phyloP scores from a whole-genome alignment of 768 basidiomycete genomes.

The Lactifluus rugatus region DNA sequence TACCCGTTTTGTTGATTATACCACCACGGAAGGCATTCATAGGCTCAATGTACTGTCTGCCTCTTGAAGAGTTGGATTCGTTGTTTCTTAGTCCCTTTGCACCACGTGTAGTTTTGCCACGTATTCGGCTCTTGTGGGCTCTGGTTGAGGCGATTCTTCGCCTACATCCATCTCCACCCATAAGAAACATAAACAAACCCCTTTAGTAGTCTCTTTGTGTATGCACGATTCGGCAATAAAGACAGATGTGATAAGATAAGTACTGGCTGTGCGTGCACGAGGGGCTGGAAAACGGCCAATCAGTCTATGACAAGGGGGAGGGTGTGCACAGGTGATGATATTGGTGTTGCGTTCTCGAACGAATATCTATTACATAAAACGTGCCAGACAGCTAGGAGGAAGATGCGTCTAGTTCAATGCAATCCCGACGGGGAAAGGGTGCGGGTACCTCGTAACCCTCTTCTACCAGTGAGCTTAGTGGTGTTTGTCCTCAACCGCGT shows the following conservation, averaged over 20 bases:
- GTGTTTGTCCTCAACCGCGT: slow-evolving; percentile 13
- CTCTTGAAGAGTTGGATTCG: not conserved
- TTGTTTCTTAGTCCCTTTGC: not conserved
- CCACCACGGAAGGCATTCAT: not conserved
- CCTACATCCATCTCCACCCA: too few relatives aligned
- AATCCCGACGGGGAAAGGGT: not conserved
- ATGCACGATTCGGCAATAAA: not conserved
- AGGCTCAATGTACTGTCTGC: not conserved
- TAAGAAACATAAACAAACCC: too few relatives aligned
- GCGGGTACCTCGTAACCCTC: not conserved
- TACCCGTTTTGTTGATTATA: not conserved
- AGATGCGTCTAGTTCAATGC: not conserved
- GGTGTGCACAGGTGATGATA: not conserved
- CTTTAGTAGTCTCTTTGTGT: not conserved
- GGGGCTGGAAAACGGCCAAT: not conserved
- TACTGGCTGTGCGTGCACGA: not conserved
- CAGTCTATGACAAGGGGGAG: not conserved
- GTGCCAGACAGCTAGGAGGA: not conserved
- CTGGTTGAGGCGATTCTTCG: too few relatives aligned
- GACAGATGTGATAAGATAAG: not conserved
- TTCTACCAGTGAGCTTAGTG: not conserved
- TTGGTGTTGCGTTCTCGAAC: not conserved
- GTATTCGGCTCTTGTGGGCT: too few relatives aligned
- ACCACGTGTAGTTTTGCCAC: not conserved
- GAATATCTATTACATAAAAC: not conserved